Conservation (phyloP, 169 alveolate species). For the Hepatocystis sp. region DNA sequence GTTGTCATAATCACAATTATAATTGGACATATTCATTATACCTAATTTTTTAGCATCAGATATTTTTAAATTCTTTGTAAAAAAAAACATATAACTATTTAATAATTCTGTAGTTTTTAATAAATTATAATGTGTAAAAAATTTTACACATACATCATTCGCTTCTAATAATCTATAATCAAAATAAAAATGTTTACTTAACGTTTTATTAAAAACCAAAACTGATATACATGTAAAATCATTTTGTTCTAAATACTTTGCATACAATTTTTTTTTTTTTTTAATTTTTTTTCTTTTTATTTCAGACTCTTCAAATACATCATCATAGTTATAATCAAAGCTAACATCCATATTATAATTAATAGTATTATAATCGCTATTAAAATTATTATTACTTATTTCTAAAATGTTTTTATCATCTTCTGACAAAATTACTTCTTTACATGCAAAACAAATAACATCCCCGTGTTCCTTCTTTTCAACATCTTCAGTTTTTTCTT, state of each 20-base stretch:
- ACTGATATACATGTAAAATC: conserved; percentile 48
- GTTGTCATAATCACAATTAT: background rate
- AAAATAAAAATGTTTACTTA: conserved; percentile 33
- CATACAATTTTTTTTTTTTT: conserved; percentile 1
- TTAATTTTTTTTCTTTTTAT: conserved; percentile 9
- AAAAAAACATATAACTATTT: conserved; percentile 8
- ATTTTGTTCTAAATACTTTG: conserved; percentile 19
- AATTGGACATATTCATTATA: background rate
- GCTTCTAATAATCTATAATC: conserved; percentile 59
- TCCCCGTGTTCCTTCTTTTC: background rate
- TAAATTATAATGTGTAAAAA: conserved; percentile 26
- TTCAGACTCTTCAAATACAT: conserved; percentile 6
- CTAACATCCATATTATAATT: too few relatives aligned
- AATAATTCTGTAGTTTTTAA: conserved; percentile 16
- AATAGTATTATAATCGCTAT: too few relatives aligned
- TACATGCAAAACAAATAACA: conserved; percentile 46
- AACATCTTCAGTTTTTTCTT: conserved; percentile 6
- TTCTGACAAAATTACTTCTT: conserved; percentile 15
- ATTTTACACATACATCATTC: conserved; percentile 29
- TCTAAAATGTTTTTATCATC: conserved; percentile 10
- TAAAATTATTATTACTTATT: too few relatives aligned
- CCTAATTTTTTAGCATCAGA: conserved; percentile 21
- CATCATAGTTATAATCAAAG: conserved; percentile 3
- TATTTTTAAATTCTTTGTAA: conserved; percentile 11
- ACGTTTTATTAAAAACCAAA: conserved; percentile 19